Base-by-base conservation (phyloP, 441 rosid species). In the Arabidopsis lyrata region DNA sequence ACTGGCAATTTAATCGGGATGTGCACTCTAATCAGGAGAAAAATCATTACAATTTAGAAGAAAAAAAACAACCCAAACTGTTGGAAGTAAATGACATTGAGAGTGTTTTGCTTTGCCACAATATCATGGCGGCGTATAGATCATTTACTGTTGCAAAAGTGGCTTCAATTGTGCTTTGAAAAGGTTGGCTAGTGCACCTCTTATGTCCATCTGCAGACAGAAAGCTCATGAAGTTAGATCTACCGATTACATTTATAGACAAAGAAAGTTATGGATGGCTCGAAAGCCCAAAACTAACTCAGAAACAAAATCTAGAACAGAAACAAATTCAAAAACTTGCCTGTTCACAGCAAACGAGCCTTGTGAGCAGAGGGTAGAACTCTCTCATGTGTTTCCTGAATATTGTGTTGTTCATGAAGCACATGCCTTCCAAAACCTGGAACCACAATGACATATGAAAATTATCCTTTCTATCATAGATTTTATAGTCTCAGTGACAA, bases 281-380 rank as follows among this genome's bases (percentile, higher is more conserved):
- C 16, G 3, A 24, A 52, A 11, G 4, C 14, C 8, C n/a, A n/a
- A 18, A 58, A 14, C 38, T 12, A 32, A 15, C 61, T 15, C 61
- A 2, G 20, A 10, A 48, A 48, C 53, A n/a, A 9, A 15, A 0
- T 10, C 14, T 57, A 57, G 10, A 49, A 48, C 38, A 58, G 8
- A 45, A 63, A 65, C 54, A 4, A 48, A 49, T 70, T 11, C 3
- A 67, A 71, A 16, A 67, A 68, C 68, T 76, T 87, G 90, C 98
- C 99, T 96, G 98, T 74, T 96, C 99, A 29, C 98, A 96, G 82
- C 97, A 96, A 52, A 93, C 90, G 48, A 96, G 97, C 75, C 85
- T 89, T 18, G 97, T 90, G 61, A 96, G 99, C 75, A 93, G 80
- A 69, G 99, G 99, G 76, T 96, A 96, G 68, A 96, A 86, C 80